Base-by-base conservation (phyloP, 306 rosid genomes). In the Castanea crenata region DNA sequence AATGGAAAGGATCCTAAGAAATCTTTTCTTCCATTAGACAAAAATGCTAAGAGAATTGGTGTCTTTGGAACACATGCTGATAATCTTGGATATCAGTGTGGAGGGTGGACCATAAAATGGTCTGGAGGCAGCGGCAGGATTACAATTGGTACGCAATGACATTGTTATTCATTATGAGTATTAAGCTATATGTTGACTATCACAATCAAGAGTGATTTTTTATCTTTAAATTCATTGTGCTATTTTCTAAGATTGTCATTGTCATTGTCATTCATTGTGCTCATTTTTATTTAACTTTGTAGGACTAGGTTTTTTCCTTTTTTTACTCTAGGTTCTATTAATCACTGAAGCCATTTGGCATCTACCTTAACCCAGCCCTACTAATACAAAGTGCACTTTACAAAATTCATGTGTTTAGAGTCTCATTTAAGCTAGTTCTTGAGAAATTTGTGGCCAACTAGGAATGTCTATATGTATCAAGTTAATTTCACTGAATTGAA, bases 41-140 rank as follows among this genome's bases (percentile, higher is more conserved):
- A 73, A 74, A 86, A 81, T 79, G 92, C 90, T 13, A 91, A 86
- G 80, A 91, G 84, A 83, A 90, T 94, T 79, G 92, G 91, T 78
- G 90, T 94, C 20, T 46, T 90, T 11, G 98, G 98, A 82, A 89
- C 89, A 21, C 98, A 94, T 35, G 94, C 92, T 0, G 93, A 92
- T 86, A 78, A 94, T 87, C 90, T 94, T 55, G 98, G 97, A 62
- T 92, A 62, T 83, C 98, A 92, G 76, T 91, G 98, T 71, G 97
- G 98, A 69, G 97, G 97, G 75, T 92, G 98, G 97, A 92, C 97
- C 1, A 79, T 56, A 55, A 82, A 89, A n/a, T 90, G 93, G 97
- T 38, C 72, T 76, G 98, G 97, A 71, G 6, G 63, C 10, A 80
- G 87, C n/a, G 97, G 97, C 63, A 83, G 84, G 79, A 90, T 88